A percentile compares a stretch with the other conserved stretches of the same genome.
Evolutionary conservation across 371 early-diverging fungal species (phyloP).

Genomic region (Syncephalastrum sp.): DNA sequence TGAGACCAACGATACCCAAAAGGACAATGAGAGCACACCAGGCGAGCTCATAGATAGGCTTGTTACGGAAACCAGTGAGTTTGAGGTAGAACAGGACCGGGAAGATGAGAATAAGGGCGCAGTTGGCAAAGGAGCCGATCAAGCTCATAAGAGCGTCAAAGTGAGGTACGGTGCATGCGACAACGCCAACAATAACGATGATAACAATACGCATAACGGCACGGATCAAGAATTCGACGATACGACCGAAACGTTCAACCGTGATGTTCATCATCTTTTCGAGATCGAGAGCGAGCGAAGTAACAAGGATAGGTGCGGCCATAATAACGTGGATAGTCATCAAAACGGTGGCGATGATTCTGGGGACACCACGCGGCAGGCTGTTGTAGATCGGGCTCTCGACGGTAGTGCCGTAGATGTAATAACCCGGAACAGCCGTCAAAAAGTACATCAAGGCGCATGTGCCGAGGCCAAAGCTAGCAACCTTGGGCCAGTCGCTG

Average conservation of each 20-base stretch:
- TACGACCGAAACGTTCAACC: slow-evolving; percentile 49
- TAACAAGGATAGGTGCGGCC: slow-evolving; percentile 81
- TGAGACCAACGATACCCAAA: slow-evolving; percentile 72
- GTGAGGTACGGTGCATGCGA: slow-evolving; percentile 75
- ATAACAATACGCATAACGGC: slow-evolving; percentile 55
- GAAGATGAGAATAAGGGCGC: slow-evolving; percentile 79
- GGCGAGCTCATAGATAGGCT: slow-evolving; percentile 55
- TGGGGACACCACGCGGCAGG: slow-evolving; percentile 63
- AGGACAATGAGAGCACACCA: slow-evolving; percentile 58
- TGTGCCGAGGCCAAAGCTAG: slow-evolving; percentile 65
- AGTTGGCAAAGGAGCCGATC: slow-evolving; percentile 78
- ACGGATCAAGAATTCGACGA: slow-evolving; percentile 57
- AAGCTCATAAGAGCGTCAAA: slow-evolving; percentile 83
- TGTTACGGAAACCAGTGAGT: slow-evolving; percentile 66
- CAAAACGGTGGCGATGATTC: slow-evolving; percentile 67
- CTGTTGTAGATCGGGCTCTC: slow-evolving; percentile 73
- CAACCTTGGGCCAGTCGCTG: slow-evolving; percentile 69
- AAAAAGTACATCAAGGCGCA: slow-evolving; percentile 75
- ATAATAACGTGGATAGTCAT: slow-evolving; percentile 82
- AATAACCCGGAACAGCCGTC: slow-evolving; percentile 79
- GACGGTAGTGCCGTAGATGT: slow-evolving; percentile 72
- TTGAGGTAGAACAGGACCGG: slow-evolving; percentile 81
- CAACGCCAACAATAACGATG: slow-evolving; percentile 47
- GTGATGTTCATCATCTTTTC: slow-evolving; percentile 63
- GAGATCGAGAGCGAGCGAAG: slow-evolving; percentile 75